Evolutionary conservation across 2,329 filamentous ascomycete genomes (phyloP).

Genomic region (Fragosphaeria purpurea): DNA sequence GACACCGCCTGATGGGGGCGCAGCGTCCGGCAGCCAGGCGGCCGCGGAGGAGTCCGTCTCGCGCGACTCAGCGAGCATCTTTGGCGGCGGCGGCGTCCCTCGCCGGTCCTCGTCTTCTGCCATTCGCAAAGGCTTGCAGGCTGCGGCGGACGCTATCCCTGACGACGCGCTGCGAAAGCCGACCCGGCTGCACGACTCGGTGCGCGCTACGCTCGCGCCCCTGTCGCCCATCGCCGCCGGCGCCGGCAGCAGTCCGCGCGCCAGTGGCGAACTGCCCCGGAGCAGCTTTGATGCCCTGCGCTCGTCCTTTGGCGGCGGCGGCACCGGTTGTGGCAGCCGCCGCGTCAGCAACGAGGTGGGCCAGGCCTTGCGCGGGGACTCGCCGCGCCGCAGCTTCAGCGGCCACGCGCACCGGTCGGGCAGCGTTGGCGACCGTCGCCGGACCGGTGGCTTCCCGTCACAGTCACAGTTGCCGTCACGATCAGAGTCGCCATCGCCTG

Average conservation of each 20-base stretch:
- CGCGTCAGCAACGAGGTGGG: slow-evolving; percentile 41
- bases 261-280: slow-evolving; percentile 42
- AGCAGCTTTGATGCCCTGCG: slow-evolving; percentile 45
- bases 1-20: background rate
- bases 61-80: slow-evolving; percentile 5
- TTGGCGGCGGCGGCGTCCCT: slow-evolving; percentile 6
- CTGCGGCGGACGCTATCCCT: background rate
- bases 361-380: slow-evolving; percentile 30
- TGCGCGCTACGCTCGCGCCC: slow-evolving; percentile 52
- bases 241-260: slow-evolving; percentile 39
- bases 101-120: slow-evolving; percentile 8
- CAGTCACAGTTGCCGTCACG: background rate
- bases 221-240: slow-evolving; percentile 38
- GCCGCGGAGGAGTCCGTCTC: slow-evolving; percentile 6
- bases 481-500: no score
- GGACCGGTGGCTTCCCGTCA: slow-evolving; percentile 20
- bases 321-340: slow-evolving; percentile 14
- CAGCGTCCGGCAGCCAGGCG: background rate
- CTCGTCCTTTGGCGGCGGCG: slow-evolving; percentile 22
- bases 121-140: background rate
- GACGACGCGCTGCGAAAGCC: slow-evolving; percentile 15
- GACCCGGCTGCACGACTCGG: slow-evolving; percentile 40
- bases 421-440: slow-evolving; percentile 34
- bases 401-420: slow-evolving; percentile 42
- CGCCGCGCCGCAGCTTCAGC: slow-evolving; percentile 53